Evolutionary conservation across 2,329 filamentous ascomycete genomes (phyloP).

Genomic region (Stachybotrys chartarum): DNA sequence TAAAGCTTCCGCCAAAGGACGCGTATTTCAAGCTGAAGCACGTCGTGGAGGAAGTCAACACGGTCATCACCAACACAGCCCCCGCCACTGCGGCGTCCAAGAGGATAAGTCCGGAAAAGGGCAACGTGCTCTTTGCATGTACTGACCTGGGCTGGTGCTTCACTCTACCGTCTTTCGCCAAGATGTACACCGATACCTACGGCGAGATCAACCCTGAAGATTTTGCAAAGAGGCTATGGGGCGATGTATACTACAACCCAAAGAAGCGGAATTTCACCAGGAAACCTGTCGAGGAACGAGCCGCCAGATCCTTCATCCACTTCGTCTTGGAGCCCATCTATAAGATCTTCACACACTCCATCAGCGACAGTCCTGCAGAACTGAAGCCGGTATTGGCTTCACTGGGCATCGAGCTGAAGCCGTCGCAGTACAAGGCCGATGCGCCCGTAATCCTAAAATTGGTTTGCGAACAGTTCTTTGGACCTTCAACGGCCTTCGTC

Average conservation of each 20-base stretch:
- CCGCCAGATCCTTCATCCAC: conserved; percentile 83
- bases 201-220: conserved; percentile 74
- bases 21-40: conserved; percentile 99
- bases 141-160: conserved; percentile 96
- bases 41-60: conserved; percentile 98
- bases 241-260: conserved; percentile 94
- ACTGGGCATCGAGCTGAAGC: conserved; percentile 81
- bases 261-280: conserved; percentile 84
- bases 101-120: conserved; percentile 88
- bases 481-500: conserved; percentile 80
- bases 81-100: conserved; percentile 73
- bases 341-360: conserved; percentile 92
- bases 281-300: conserved; percentile 72
- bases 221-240: conserved; percentile 84
- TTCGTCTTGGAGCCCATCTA: conserved; percentile 96
- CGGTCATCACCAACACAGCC: conserved; percentile 79
- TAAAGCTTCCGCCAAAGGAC: conserved; percentile 89
- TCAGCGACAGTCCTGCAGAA: conserved; percentile 82
- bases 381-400: conserved; percentile 70
- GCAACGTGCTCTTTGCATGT: conserved; percentile 96
- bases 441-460: conserved; percentile 82
- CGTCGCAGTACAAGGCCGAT: conserved; percentile 84
- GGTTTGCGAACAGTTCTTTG: conserved; percentile 94
- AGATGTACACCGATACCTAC: conserved; percentile 91
- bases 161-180: conserved; percentile 86